These are phyloP conservation scores for Leccinum uliginosum DNA, from an alignment of 768 basidiomycete genomes.

Conservation along the genomic window DNA sequence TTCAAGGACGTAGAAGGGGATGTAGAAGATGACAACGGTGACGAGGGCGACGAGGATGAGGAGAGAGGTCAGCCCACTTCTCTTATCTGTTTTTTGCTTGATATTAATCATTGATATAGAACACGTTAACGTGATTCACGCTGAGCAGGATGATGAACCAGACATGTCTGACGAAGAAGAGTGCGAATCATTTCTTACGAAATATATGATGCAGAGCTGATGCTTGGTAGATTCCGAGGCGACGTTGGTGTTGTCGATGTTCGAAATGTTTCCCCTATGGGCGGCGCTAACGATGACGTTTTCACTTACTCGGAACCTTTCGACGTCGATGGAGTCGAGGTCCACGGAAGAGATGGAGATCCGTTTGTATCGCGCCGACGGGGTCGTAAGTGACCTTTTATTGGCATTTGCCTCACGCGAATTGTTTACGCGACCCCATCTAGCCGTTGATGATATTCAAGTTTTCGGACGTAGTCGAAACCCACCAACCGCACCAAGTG, in stretches of 20 bases:
- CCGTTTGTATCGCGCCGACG: conserved; percentile 52
- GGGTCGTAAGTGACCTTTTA: conserved; percentile 26
- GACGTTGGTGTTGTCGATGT: conserved; percentile 38
- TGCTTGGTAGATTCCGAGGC: conserved; percentile 33
- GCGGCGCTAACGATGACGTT: conserved; percentile 40
- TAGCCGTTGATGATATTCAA: conserved; percentile 52
- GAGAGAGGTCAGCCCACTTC: conserved; percentile 15
- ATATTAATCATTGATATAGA: conserved; percentile 25
- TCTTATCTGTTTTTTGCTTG: not conserved
- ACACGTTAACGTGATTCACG: conserved; percentile 57
- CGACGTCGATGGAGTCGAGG: conserved; percentile 40
- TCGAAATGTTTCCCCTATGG: conserved; percentile 28
- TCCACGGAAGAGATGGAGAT: conserved; percentile 39
- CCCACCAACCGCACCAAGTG: conserved; percentile 47
- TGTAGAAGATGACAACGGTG: conserved; percentile 56
- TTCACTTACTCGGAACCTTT: conserved; percentile 55
- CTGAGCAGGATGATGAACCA: conserved; percentile 57
- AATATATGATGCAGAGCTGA: conserved; percentile 12
- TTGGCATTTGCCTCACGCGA: not conserved
- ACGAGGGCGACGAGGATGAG: conserved; percentile 44
- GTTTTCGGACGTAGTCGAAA: conserved; percentile 63
- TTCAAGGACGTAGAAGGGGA: conserved; percentile 54
- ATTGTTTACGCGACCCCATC: conserved; percentile 1
- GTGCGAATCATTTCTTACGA: conserved; percentile 32
- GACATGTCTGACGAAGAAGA: conserved; percentile 70